Percentiles rank a stretch among this genome's conserved stretches.
phyloP scores from a whole-genome alignment of 495 filamentous ascomycete species.

The Parathielavia appendiculata region DNA sequence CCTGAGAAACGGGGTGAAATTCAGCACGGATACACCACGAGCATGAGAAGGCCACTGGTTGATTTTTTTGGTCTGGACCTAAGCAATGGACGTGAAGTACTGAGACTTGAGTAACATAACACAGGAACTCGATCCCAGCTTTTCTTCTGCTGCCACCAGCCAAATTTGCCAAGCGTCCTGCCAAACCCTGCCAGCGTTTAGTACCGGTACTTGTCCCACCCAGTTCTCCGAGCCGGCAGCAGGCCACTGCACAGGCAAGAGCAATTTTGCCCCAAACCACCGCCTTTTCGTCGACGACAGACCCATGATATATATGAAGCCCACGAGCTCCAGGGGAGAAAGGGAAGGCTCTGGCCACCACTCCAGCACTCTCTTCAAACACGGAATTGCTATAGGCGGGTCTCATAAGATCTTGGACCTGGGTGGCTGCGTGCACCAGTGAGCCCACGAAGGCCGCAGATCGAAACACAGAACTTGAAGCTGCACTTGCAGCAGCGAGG shows the following conservation, averaged over 20 bases:
- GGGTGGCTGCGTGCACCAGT: neutral
- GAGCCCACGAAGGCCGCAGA: neutral
- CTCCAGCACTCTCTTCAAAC: neutral
- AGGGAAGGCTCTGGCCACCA: neutral
- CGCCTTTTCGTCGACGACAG: conserved; percentile 28
- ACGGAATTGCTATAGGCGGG: neutral
- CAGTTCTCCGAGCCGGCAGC: neutral
- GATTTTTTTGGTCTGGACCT: conserved; percentile 12
- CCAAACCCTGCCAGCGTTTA: too few relatives aligned
- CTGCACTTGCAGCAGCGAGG: conserved; percentile 3
- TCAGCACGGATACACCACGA: conserved; percentile 12
- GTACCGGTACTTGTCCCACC: neutral
- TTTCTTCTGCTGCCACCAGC: too few relatives aligned
- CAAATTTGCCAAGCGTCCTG: too few relatives aligned
- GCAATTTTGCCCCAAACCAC: conserved; percentile 27
- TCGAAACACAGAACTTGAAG: neutral
- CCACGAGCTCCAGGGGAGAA: neutral
- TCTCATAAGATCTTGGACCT: neutral
- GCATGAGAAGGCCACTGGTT: conserved; percentile 4
- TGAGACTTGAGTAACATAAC: too few relatives aligned
- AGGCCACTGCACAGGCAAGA: neutral
- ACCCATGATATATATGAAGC: neutral
- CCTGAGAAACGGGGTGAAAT: neutral
- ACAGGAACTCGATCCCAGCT: too few relatives aligned
- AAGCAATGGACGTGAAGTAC: too few relatives aligned